Percentiles rank a stretch among this genome's conserved stretches.
phyloP scores from a whole-genome alignment of 495 filamentous ascomycete species.

The Apiosordaria backusii region DNA sequence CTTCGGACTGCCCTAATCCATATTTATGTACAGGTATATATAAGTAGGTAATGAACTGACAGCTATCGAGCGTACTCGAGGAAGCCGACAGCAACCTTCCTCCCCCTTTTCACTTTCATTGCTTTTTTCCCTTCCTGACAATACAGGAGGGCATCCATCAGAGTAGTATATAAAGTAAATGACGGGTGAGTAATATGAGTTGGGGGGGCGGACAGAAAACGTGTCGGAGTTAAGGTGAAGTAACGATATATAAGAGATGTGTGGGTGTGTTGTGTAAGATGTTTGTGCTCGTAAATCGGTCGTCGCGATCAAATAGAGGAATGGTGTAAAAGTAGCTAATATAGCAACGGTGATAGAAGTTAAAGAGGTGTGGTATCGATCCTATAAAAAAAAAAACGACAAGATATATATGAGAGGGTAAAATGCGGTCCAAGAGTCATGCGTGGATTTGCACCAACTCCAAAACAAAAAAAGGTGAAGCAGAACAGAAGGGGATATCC shows the following conservation, averaged over 20 bases:
- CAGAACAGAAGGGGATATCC: background rate
- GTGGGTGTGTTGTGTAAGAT: background rate
- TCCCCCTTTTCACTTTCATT: background rate
- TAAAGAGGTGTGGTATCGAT: constrained; percentile 22
- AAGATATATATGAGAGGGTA: constrained; percentile 3
- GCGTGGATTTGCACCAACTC: background rate
- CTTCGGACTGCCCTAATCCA: background rate
- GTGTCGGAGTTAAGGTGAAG: background rate
- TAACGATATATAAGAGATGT: background rate
- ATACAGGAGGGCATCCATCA: too few relatives aligned
- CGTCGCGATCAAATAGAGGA: background rate
- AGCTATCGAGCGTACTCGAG: background rate
- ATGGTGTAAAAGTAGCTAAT: background rate
- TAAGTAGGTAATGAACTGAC: background rate
- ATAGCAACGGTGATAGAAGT: background rate
- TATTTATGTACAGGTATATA: background rate
- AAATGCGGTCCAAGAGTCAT: constrained; percentile 5
- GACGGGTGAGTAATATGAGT: background rate
- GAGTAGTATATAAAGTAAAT: background rate
- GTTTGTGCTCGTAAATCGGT: background rate
- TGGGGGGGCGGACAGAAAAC: background rate
- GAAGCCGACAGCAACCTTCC: background rate
- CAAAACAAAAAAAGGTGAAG: constrained; percentile 2
- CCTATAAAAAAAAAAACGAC: constrained; percentile 3
- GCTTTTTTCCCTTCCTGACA: too few relatives aligned